A percentile compares a stretch with the other conserved stretches of the same genome.
Evolutionary conservation across 164 flowering plant genomes (phyloP).

Genomic region (Paratinospora sagittata): DNA sequence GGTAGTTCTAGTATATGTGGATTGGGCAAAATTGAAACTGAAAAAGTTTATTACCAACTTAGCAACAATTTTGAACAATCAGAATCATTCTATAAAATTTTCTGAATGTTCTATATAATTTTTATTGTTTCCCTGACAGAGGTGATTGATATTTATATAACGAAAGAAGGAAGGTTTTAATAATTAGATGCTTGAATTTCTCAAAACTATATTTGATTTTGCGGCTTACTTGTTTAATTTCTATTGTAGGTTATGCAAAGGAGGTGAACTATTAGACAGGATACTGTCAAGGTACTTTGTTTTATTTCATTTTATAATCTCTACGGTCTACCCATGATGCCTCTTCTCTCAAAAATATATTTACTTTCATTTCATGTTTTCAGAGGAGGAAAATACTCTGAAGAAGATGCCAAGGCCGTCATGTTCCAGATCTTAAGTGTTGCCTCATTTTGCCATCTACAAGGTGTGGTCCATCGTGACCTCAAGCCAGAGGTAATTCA

Average conservation of each 20-base stretch:
- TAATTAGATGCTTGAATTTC: not conserved
- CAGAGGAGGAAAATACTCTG: slow-evolving; percentile 95
- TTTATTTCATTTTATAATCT: not conserved
- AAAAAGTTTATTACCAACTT: not conserved
- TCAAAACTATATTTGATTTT: not conserved
- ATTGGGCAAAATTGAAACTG: not conserved
- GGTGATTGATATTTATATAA: not conserved
- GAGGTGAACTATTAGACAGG: slow-evolving; percentile 82
- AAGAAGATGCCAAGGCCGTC: slow-evolving; percentile 88
- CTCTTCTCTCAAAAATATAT: not conserved
- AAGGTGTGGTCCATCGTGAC: slow-evolving; percentile 97
- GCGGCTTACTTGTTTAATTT: slow-evolving; percentile 8
- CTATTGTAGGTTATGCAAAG: slow-evolving; percentile 71
- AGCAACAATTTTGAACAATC: not conserved
- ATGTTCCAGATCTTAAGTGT: slow-evolving; percentile 84
- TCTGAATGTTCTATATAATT: not conserved
- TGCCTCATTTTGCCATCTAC: slow-evolving; percentile 77
- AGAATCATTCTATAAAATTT: not conserved
- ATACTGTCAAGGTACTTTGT: slow-evolving; percentile 70
- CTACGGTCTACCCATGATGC: not conserved
- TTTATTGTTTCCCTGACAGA: not conserved
- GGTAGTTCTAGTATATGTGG: not conserved
- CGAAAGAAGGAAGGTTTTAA: not conserved
- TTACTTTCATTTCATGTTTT: not conserved
- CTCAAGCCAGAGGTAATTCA: slow-evolving; percentile 88